phyloP scores from a whole-genome alignment of 2,329 filamentous ascomycete species.

The Stagonosporopsis vannaccii region DNA sequence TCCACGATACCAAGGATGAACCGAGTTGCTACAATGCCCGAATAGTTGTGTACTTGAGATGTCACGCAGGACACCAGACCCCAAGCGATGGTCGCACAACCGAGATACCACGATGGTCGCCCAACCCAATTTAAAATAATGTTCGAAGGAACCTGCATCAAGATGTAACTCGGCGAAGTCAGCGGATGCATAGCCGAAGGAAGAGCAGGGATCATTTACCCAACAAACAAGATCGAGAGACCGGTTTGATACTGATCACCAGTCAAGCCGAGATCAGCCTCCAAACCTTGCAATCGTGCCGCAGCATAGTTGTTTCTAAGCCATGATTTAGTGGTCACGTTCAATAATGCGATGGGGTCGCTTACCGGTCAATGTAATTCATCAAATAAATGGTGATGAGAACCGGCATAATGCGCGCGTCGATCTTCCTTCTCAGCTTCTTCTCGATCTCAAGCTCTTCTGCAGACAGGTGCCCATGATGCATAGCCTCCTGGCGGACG shows the following conservation, averaged over 20 bases:
- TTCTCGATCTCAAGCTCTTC: slow-evolving; percentile 40
- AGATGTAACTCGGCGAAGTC: slow-evolving; percentile 56
- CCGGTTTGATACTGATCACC: slow-evolving; percentile 28
- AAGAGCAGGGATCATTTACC: slow-evolving; percentile 53
- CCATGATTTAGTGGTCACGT: neutral
- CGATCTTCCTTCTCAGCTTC: slow-evolving; percentile 40
- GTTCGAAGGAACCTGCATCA: slow-evolving; percentile 70
- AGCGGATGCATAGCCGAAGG: neutral
- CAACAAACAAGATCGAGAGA: slow-evolving; percentile 61
- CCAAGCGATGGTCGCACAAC: slow-evolving; percentile 56
- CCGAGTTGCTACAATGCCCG: slow-evolving; percentile 51
- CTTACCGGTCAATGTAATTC: slow-evolving; percentile 36
- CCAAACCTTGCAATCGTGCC: slow-evolving; percentile 36
- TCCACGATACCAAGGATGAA: slow-evolving; percentile 50
- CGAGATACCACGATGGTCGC: slow-evolving; percentile 62
- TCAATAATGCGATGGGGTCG: no score
- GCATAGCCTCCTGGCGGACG: slow-evolving; percentile 18
- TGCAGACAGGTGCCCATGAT: slow-evolving; percentile 26
- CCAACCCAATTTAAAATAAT: slow-evolving; percentile 62
- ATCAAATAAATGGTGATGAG: slow-evolving; percentile 40
- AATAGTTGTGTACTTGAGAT: slow-evolving; percentile 54
- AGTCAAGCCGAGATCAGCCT: slow-evolving; percentile 26
- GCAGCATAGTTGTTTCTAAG: slow-evolving; percentile 39
- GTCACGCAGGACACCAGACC: slow-evolving; percentile 55
- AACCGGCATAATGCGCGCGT: slow-evolving; percentile 38